Conservation (phyloP, 2,329 filamentous ascomycete genomes). For the Dichotomopilus funicola region DNA sequence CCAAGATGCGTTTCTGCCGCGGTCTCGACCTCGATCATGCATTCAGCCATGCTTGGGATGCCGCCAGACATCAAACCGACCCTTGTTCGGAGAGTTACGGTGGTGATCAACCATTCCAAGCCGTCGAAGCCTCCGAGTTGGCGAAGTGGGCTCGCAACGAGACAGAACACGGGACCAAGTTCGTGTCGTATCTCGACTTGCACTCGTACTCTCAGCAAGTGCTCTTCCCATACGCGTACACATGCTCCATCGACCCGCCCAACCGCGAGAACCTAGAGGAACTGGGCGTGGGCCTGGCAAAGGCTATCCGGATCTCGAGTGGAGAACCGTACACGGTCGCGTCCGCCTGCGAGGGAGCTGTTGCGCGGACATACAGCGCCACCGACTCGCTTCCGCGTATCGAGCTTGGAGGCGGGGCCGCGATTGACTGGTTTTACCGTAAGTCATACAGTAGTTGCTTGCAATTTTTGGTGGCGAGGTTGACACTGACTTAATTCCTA, state of each 20-base stretch:
- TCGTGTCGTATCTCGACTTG: conserved; percentile 82
- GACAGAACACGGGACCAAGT: conserved; percentile 62
- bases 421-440: conserved; percentile 89
- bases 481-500: conserved; percentile 6
- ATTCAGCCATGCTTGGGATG: conserved; percentile 81
- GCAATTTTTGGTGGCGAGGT: neutral
- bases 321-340: conserved; percentile 70
- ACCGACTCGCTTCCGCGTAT: conserved; percentile 40
- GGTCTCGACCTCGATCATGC: conserved; percentile 85
- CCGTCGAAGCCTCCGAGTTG: conserved; percentile 67
- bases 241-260: conserved; percentile 70
- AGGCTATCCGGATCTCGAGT: conserved; percentile 75
- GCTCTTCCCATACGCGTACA: conserved; percentile 85
- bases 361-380: conserved; percentile 32
- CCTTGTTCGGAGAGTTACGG: conserved; percentile 90
- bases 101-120: conserved; percentile 76
- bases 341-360: conserved; percentile 80
- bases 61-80: conserved; percentile 57
- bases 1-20: conserved; percentile 72
- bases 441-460: conserved; percentile 3
- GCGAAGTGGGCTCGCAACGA: conserved; percentile 80
- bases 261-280: conserved; percentile 90
- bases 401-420: conserved; percentile 74
- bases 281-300: conserved; percentile 78
- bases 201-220: conserved; percentile 96